Conservation (phyloP, 176 grass and related monocot genomes). For the Hsuehochloa calcarea region DNA sequence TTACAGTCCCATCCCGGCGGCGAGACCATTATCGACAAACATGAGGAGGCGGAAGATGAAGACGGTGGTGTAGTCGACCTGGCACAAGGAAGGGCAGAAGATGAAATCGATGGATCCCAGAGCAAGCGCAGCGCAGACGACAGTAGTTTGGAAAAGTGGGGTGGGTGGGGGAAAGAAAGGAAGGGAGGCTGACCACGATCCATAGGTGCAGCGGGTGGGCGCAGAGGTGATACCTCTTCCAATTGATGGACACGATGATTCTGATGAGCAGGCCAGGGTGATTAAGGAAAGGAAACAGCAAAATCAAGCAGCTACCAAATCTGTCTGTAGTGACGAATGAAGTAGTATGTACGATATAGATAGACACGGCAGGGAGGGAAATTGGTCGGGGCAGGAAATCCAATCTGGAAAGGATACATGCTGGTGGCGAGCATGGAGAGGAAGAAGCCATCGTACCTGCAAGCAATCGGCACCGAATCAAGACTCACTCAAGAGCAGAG, state of each 20-base stretch:
- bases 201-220: conserved; percentile 93
- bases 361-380: background rate
- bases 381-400: background rate
- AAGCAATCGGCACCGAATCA: background rate
- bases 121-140: background rate
- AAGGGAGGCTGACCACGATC: conserved; percentile 64
- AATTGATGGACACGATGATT: conserved; percentile 97
- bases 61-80: conserved; percentile 91
- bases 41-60: conserved; percentile 96
- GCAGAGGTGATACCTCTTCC: conserved; percentile 85
- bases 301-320: background rate
- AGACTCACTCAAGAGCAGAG: background rate
- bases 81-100: background rate
- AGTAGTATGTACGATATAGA: background rate
- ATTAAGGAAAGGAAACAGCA: background rate
- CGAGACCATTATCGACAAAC: conserved; percentile 88
- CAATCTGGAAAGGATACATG: conserved; percentile 58
- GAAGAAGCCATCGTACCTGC: conserved; percentile 98
- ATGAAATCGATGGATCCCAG: too few species aligned
- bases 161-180: background rate
- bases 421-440: conserved; percentile 97
- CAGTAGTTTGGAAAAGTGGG: background rate
- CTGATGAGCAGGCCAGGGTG: conserved; percentile 31
- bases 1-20: conserved; percentile 97
- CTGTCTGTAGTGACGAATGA: background rate